Conservation (phyloP, 768 basidiomycete genomes). For the Lactarius tabidus region DNA sequence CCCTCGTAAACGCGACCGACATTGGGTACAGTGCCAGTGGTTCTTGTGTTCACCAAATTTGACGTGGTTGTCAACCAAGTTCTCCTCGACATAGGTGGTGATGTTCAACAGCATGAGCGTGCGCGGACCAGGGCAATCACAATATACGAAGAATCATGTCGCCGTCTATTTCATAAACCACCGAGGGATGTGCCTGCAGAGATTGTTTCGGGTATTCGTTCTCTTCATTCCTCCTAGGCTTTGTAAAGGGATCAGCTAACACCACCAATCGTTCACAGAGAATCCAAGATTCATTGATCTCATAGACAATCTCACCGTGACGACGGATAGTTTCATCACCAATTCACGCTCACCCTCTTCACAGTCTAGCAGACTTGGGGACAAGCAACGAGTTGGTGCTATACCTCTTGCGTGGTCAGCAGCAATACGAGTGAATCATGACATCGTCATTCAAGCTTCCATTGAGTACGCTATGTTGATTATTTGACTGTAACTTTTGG, state of each 20-base stretch:
- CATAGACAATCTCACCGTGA: not conserved
- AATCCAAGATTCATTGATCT: not conserved
- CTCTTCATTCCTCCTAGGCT: not conserved
- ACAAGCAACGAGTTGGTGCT: not conserved
- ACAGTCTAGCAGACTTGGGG: not conserved
- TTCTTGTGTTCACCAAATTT: conserved; percentile 15
- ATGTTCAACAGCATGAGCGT: not conserved
- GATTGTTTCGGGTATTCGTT: conserved; percentile 4
- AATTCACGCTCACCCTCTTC: not conserved
- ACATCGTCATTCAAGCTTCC: conserved; percentile 1
- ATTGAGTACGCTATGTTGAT: conserved; percentile 2
- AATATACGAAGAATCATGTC: not conserved
- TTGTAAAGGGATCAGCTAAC: not conserved
- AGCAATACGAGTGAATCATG: conserved; percentile 1
- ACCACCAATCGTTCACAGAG: not conserved
- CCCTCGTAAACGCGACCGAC: no score
- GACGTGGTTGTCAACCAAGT: not conserved
- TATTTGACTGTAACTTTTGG: not conserved
- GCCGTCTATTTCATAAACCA: not conserved
- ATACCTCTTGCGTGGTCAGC: conserved; percentile 1
- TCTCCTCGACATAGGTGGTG: not conserved
- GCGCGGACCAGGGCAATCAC: not conserved
- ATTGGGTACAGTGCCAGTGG: not conserved
- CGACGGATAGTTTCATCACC: not conserved
- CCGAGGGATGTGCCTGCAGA: conserved; percentile 7